phyloP scores from a whole-genome alignment of 495 filamentous ascomycete species.

The Trichocladium antarcticum region DNA sequence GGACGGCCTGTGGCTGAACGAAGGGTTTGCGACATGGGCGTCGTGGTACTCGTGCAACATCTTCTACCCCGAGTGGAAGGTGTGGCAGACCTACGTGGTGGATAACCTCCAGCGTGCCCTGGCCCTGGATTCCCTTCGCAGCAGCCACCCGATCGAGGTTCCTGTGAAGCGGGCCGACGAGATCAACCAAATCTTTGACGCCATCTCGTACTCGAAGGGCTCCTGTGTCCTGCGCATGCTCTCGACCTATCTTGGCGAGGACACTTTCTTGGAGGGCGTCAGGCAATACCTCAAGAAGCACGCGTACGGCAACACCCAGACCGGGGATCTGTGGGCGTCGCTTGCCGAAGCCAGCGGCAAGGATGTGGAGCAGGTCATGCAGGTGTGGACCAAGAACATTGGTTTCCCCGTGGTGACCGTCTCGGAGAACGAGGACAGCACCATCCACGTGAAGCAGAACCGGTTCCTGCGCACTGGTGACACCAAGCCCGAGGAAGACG shows the following conservation, averaged over 20 bases:
- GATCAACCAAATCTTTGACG: constrained; percentile 98
- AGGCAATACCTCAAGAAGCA: constrained; percentile 89
- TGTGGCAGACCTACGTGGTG: constrained; percentile 92
- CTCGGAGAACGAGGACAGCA: constrained; percentile 46
- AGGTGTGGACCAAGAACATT: constrained; percentile 69
- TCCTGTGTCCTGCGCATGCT: constrained; percentile 96
- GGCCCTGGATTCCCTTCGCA: constrained; percentile 77
- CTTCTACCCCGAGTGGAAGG: constrained; percentile 97
- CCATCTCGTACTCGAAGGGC: constrained; percentile 95
- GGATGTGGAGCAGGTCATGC: constrained; percentile 66
- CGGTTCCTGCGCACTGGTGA: constrained; percentile 64
- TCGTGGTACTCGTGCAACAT: constrained; percentile 62
- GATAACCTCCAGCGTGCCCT: constrained; percentile 84
- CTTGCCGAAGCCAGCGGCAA: constrained; percentile 85
- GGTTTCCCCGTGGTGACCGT: constrained; percentile 65
- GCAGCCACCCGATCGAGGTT: constrained; percentile 94
- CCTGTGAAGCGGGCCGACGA: constrained; percentile 91
- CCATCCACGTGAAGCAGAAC: constrained; percentile 61
- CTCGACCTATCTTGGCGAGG: constrained; percentile 87
- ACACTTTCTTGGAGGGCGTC: constrained; percentile 87
- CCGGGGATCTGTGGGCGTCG: constrained; percentile 82
- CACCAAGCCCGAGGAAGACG: constrained; percentile 72
- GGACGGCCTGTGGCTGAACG: constrained; percentile 97
- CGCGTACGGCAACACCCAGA: constrained; percentile 76
- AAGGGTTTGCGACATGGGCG: constrained; percentile 92